Evolutionary conservation across 345 rosid genomes (phyloP).

Genomic region (Salix viminalis): DNA sequence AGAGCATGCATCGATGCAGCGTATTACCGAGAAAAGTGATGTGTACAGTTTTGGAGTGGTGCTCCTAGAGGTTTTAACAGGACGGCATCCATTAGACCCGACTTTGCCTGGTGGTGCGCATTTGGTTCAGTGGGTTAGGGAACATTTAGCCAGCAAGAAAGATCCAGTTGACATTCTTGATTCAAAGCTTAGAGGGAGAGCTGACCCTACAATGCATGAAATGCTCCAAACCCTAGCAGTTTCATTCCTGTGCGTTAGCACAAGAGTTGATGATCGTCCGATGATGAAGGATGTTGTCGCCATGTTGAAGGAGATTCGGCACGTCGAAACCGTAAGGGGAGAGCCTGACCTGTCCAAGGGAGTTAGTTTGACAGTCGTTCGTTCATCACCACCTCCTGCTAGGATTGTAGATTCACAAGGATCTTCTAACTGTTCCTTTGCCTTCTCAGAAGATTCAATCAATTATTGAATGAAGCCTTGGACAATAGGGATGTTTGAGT

Average conservation of each 20-base stretch:
- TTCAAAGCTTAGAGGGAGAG: conserved; percentile 63
- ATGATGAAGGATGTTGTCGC: conserved; percentile 88
- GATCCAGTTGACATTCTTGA: conserved; percentile 69
- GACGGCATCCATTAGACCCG: conserved; percentile 92
- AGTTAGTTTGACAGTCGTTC: conserved; percentile 19
- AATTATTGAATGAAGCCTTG: conserved; percentile 9
- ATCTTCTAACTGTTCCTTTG: conserved; percentile 74
- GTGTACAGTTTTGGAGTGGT: conserved; percentile 89
- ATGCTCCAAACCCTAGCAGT: conserved; percentile 85
- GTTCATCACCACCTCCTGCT: conserved; percentile 37
- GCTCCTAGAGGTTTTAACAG: conserved; percentile 73
- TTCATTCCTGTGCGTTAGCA: conserved; percentile 72
- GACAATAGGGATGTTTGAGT: background rate
- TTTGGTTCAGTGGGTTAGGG: conserved; percentile 85
- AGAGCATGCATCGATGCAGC: conserved; percentile 84
- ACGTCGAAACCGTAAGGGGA: conserved; percentile 39
- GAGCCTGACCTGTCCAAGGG: conserved; percentile 44
- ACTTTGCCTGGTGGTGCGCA: conserved; percentile 72
- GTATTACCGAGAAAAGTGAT: conserved; percentile 79
- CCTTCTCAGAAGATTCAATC: conserved; percentile 65
- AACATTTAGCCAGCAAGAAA: conserved; percentile 58
- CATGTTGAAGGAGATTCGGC: conserved; percentile 81
- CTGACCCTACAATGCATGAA: conserved; percentile 82
- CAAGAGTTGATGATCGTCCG: conserved; percentile 58
- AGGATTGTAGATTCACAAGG: conserved; percentile 51